Evolutionary conservation across 2,329 filamentous ascomycete genomes (phyloP).

Genomic region (Ceratocystis cubensis): DNA sequence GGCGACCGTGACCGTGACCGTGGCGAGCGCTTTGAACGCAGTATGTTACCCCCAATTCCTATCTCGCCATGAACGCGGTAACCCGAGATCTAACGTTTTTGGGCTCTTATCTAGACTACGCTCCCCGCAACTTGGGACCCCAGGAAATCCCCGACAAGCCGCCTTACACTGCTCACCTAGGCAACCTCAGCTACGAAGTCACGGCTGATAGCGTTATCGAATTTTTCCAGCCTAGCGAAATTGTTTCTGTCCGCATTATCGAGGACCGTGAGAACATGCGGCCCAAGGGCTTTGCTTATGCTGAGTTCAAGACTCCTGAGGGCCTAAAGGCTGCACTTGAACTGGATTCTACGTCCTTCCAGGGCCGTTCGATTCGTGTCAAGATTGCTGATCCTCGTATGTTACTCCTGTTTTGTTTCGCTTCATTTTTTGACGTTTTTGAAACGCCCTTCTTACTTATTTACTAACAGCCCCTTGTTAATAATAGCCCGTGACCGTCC

Average conservation of each 20-base stretch:
- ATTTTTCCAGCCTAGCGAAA: constrained; percentile 73
- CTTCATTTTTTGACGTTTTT: background rate
- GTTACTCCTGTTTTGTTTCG: constrained; percentile 27
- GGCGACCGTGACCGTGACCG: constrained; percentile 11
- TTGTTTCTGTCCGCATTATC: constrained; percentile 87
- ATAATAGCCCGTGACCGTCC: constrained; percentile 15
- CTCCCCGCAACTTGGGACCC: constrained; percentile 60
- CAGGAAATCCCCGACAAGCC: constrained; percentile 69
- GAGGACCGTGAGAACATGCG: constrained; percentile 89
- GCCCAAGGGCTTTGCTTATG: constrained; percentile 96
- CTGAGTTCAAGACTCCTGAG: constrained; percentile 79
- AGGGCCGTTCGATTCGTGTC: constrained; percentile 80
- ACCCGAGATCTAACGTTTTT: constrained; percentile 17
- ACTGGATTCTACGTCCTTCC: constrained; percentile 68
- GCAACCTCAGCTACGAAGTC: constrained; percentile 92
- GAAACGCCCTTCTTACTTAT: background rate
- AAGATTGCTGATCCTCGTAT: constrained; percentile 96
- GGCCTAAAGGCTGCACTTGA: constrained; percentile 83
- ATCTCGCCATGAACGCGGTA: constrained; percentile 6
- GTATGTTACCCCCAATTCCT: background rate
- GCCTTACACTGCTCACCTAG: constrained; percentile 88
- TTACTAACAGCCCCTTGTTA: background rate
- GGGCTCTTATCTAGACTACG: constrained; percentile 37
- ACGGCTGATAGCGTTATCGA: constrained; percentile 70
- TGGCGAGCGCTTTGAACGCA: constrained; percentile 7